phyloP scores from a whole-genome alignment of 179 eudicot genomes.

The Corrigiola litoralis region DNA sequence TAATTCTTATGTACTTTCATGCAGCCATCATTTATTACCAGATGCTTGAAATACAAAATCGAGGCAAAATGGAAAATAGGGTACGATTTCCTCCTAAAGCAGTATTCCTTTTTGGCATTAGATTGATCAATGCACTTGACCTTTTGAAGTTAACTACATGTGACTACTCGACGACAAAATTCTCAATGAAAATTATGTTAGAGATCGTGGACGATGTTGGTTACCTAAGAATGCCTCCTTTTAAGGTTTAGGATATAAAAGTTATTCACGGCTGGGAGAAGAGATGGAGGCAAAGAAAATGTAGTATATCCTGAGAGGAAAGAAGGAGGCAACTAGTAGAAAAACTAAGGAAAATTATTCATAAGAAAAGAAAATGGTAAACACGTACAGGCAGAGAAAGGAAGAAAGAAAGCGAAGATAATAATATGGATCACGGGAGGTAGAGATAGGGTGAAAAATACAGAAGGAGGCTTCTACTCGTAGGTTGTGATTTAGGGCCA shows the following conservation, averaged over 20 bases:
- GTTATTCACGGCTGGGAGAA: conserved; percentile 7
- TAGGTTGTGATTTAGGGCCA: too few relatives aligned
- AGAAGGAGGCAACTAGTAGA: neutral
- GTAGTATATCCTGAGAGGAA: neutral
- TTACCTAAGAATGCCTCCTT: too few relatives aligned
- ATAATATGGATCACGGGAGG: neutral
- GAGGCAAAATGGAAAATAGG: conserved; percentile 59
- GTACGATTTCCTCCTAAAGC: conserved; percentile 24
- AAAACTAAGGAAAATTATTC: neutral
- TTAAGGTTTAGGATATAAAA: too few relatives aligned
- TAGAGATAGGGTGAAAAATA: neutral
- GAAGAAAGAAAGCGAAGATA: neutral
- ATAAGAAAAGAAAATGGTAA: neutral
- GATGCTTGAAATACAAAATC: conserved; percentile 76
- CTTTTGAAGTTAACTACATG: neutral
- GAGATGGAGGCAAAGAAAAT: neutral
- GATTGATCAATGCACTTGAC: neutral
- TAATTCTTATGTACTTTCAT: conserved; percentile 14
- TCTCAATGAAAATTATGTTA: neutral
- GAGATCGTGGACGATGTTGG: too few relatives aligned
- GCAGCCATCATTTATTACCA: conserved; percentile 86
- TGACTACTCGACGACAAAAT: conserved; percentile 13
- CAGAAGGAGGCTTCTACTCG: too few relatives aligned
- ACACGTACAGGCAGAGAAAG: neutral
- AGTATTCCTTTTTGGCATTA: neutral